Evolutionary conservation across 1,284 basidiomycete genomes (phyloP).

Genomic region (Puccinia horiana): DNA sequence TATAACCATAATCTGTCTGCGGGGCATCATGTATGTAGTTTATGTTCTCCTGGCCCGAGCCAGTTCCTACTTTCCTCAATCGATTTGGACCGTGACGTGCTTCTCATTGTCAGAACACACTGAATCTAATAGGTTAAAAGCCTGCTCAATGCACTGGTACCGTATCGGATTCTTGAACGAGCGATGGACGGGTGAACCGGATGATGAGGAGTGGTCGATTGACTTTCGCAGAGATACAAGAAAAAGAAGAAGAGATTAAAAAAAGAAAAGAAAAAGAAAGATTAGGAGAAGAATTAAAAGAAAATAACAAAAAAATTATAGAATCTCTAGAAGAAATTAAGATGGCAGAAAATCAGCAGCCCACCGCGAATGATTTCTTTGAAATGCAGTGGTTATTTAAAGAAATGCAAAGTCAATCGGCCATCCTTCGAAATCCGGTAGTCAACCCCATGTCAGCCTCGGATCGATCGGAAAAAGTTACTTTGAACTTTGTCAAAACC

Average conservation of each 20-base stretch:
- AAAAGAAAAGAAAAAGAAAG: neutral
- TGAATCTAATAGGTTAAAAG: constrained; percentile 16
- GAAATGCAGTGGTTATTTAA: too few relatives aligned
- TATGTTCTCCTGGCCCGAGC: too few relatives aligned
- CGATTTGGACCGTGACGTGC: too few relatives aligned
- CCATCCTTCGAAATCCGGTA: neutral
- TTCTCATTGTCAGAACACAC: too few relatives aligned
- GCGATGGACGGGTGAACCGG: too few relatives aligned
- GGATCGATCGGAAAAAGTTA: neutral
- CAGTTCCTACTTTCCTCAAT: too few relatives aligned
- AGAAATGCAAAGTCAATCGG: too few relatives aligned
- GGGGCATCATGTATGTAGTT: too few relatives aligned
- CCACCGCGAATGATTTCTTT: neutral
- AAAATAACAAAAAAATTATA: neutral
- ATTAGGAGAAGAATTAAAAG: neutral
- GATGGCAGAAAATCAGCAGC: neutral
- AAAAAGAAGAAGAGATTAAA: neutral
- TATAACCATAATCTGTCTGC: too few relatives aligned
- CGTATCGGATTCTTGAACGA: neutral
- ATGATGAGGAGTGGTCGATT: neutral
- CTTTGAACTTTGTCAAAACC: neutral
- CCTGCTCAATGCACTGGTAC: neutral
- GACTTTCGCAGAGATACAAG: neutral
- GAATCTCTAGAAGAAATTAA: neutral
- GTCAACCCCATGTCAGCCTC: neutral